Conservation (phyloP, 2,329 filamentous ascomycete genomes). For the Arthrobotrys entomopaga region DNA sequence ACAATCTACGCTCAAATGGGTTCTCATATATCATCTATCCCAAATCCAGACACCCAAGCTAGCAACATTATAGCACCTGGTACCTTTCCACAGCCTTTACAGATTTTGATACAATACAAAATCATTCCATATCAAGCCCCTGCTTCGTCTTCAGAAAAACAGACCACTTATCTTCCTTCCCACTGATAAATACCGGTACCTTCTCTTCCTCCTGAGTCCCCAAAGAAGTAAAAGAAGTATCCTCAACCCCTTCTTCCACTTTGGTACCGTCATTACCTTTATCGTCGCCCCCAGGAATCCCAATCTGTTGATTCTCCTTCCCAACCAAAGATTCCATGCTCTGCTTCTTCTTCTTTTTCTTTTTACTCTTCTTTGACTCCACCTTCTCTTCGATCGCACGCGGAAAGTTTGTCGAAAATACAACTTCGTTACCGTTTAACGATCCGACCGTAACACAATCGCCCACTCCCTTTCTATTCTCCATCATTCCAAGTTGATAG, state of each 20-base stretch:
- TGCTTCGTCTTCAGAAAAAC: conserved; percentile 19
- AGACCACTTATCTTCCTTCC: neutral
- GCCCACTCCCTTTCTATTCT: neutral
- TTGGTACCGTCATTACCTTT: neutral
- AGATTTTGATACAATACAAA: no score
- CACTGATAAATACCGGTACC: conserved; percentile 1
- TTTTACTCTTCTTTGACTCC: neutral
- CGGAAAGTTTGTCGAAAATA: neutral
- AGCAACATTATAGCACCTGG: no score
- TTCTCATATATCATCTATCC: no score
- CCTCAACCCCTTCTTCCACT: no score
- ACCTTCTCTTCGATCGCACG: neutral
- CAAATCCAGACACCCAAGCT: no score
- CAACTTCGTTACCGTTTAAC: neutral
- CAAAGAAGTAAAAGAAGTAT: no score
- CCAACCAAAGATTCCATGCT: neutral
- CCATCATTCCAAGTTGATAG: neutral
- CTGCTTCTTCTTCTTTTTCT: neutral
- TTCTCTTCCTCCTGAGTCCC: neutral
- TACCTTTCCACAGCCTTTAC: no score
- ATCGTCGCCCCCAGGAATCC: neutral
- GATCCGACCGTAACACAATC: neutral
- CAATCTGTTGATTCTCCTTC: conserved; percentile 6
- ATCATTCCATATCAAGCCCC: conserved; percentile 3
- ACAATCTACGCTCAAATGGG: no score